Conservation (phyloP, 2,329 filamentous ascomycete genomes). For the Aspergillus viridinutans region DNA sequence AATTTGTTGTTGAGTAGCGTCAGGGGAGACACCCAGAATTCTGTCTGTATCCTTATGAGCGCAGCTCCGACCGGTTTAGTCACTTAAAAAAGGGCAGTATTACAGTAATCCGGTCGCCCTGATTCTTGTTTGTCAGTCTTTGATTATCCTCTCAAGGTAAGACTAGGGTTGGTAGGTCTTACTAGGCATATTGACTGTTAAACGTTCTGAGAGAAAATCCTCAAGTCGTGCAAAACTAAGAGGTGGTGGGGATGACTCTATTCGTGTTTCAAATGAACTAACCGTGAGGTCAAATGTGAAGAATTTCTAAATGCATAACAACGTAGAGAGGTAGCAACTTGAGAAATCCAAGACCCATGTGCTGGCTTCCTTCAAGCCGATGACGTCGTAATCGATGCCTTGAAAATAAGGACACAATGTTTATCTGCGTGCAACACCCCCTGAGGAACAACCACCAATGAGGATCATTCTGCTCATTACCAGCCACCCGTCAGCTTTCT, state of each 20-base stretch:
- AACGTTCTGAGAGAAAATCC: neutral
- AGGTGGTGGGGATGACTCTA: neutral
- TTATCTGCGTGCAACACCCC: neutral
- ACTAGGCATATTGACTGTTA: constrained; percentile 20
- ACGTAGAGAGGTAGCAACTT: neutral
- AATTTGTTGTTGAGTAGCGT: constrained; percentile 75
- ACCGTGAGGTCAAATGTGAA: neutral
- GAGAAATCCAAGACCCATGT: neutral
- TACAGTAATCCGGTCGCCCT: constrained; percentile 41
- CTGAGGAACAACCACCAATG: neutral
- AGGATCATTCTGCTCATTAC: neutral
- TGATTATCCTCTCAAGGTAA: neutral
- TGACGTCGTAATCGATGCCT: neutral
- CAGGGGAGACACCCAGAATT: constrained; percentile 67
- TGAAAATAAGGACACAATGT: neutral
- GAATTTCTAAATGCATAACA: neutral
- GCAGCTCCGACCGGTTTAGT: neutral
- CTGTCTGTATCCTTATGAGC: constrained; percentile 52
- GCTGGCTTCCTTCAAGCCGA: neutral
- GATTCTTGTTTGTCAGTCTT: neutral
- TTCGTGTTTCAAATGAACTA: neutral
- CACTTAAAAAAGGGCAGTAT: constrained; percentile 2
- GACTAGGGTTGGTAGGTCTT: constrained; percentile 6
- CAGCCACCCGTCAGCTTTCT: neutral
- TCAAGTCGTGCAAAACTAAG: neutral